Conservation (phyloP, 345 rosid genomes). For the Viola odorata region DNA sequence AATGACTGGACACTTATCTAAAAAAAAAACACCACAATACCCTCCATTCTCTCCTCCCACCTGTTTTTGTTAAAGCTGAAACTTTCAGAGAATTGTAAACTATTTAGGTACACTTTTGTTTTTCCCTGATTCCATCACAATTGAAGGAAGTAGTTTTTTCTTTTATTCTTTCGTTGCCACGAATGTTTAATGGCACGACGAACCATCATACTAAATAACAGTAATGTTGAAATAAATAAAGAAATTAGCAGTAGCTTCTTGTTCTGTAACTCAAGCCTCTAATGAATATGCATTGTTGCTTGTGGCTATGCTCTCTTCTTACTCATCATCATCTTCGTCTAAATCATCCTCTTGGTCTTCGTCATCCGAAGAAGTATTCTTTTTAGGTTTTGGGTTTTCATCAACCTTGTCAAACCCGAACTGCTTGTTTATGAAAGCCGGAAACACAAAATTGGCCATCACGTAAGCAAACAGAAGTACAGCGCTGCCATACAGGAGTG, state of each 20-base stretch:
- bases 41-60: not conserved
- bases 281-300: not conserved
- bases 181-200: not conserved
- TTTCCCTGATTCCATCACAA: not conserved
- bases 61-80: not conserved
- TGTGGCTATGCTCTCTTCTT: not conserved
- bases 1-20: conserved; percentile 60
- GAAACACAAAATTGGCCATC: conserved; percentile 17
- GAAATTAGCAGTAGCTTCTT: too few species aligned
- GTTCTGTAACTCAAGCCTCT: too few species aligned
- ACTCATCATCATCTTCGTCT: too few species aligned
- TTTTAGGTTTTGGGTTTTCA: conserved; percentile 10
- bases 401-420: conserved; percentile 15
- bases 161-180: not conserved
- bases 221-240: too few species aligned
- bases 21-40: not conserved
- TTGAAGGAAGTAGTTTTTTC: conserved; percentile 1
- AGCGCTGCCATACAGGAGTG: conserved; percentile 23
- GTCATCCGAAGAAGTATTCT: not conserved
- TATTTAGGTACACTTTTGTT: conserved; percentile 5
- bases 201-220: too few species aligned
- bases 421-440: conserved; percentile 29
- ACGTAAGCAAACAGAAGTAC: conserved; percentile 18
- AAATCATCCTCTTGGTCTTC: not conserved
- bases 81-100: conserved; percentile 19